These are phyloP conservation scores for Eragrostis tef DNA, from an alignment of 202 grass and related monocot genomes.

Conservation along the genomic window DNA sequence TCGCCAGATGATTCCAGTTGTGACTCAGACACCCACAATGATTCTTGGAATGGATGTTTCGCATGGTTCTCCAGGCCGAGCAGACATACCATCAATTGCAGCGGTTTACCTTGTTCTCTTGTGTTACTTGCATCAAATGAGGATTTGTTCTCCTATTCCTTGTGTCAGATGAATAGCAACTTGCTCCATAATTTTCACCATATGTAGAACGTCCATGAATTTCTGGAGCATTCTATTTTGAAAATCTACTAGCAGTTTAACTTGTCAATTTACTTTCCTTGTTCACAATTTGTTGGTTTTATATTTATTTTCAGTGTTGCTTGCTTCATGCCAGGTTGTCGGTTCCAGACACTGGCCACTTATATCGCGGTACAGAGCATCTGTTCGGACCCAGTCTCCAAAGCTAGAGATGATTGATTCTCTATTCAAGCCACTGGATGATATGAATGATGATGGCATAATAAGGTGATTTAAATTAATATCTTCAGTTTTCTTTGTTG, in stretches of 20 bases:
- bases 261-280: background rate
- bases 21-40: constrained; percentile 67
- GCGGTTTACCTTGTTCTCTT: constrained; percentile 55
- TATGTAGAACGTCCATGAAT: constrained; percentile 19
- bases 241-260: constrained; percentile 17
- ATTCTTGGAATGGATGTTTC: constrained; percentile 93
- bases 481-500: constrained; percentile 23
- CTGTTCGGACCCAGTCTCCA: constrained; percentile 71
- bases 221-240: constrained; percentile 17
- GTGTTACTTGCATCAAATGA: constrained; percentile 26
- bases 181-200: constrained; percentile 6
- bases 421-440: constrained; percentile 66
- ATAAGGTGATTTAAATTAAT: constrained; percentile 61
- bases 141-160: constrained; percentile 22
- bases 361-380: constrained; percentile 79
- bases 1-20: constrained; percentile 52
- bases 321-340: constrained; percentile 57
- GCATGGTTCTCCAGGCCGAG: constrained; percentile 68
- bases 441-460: constrained; percentile 83
- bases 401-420: constrained; percentile 82
- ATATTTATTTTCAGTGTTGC: background rate
- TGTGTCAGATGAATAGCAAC: constrained; percentile 22
- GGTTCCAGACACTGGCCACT: constrained; percentile 73
- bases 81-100: constrained; percentile 81
- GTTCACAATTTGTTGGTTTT: background rate